A percentile compares a stretch with the other conserved stretches of the same genome.
These are phyloP conservation scores for Picea glauca DNA, from an alignment of 75 land plant genomes.

Conservation along the genomic window DNA sequence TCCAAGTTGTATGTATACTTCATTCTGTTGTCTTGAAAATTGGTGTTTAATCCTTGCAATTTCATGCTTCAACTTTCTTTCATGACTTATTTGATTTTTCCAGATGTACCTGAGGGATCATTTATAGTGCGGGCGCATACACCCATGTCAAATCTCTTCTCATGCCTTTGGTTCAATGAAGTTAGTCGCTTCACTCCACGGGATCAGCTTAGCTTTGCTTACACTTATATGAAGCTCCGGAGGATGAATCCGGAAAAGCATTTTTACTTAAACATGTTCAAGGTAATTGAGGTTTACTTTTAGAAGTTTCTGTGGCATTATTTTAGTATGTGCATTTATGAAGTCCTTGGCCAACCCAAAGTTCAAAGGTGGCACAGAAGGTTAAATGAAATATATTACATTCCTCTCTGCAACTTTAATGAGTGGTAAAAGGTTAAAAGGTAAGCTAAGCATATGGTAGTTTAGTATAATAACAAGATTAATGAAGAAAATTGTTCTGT, in stretches of 20 bases:
- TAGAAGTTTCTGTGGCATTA: not conserved
- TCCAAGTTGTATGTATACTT: constrained; percentile 82
- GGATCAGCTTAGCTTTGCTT: constrained; percentile 97
- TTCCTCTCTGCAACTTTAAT: not conserved
- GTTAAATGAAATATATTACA: not conserved
- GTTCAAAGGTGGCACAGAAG: not conserved
- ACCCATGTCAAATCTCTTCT: constrained; percentile 97
- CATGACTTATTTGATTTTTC: not conserved
- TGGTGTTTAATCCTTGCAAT: not conserved
- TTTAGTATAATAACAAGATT: not conserved
- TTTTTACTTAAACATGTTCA: constrained; percentile 86
- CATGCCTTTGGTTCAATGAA: constrained; percentile 99
- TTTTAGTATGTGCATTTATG: not conserved
- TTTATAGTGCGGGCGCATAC: constrained; percentile 93
- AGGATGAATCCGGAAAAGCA: constrained; percentile 68
- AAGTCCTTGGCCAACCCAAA: not conserved
- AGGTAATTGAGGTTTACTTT: constrained; percentile 46
- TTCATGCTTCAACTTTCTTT: not conserved
- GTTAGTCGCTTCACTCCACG: constrained; percentile 94
- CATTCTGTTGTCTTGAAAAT: not conserved
- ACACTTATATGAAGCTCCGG: constrained; percentile 83
- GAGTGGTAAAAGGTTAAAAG: not conserved
- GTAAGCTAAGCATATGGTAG: not conserved
- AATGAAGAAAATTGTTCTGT: not conserved
- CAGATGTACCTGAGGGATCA: constrained; percentile 99